Conservation (phyloP, 2,329 filamentous ascomycete genomes). For the Colletotrichum sp. region DNA sequence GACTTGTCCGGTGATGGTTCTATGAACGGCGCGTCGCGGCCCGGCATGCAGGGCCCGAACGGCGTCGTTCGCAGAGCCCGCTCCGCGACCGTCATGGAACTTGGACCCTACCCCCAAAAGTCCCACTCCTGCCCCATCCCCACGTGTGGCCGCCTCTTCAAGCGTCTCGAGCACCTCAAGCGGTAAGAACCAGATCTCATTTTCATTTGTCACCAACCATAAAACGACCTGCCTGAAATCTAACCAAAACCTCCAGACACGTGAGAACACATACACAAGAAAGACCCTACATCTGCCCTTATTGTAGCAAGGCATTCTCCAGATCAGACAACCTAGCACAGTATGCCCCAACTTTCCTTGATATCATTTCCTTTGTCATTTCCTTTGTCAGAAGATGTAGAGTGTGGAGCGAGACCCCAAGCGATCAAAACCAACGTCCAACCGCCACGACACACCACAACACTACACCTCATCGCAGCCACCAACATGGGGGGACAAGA, state of each 20-base stretch:
- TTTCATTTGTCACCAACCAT: constrained; percentile 38
- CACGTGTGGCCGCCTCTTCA: constrained; percentile 95
- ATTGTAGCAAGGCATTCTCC: constrained; percentile 99
- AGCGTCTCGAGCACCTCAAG: constrained; percentile 98
- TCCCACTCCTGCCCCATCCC: constrained; percentile 99
- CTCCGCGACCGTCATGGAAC: constrained; percentile 95
- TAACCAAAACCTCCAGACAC: constrained; percentile 72
- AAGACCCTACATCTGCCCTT: constrained; percentile 95
- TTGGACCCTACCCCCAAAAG: constrained; percentile 95
- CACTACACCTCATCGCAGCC: constrained; percentile 37
- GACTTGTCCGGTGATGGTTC: constrained; percentile 65
- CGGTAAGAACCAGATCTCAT: constrained; percentile 70
- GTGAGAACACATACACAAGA: constrained; percentile 99
- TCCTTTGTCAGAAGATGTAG: constrained; percentile 34
- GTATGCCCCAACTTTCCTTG: constrained; percentile 62
- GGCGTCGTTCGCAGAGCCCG: constrained; percentile 87
- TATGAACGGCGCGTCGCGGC: constrained; percentile 61
- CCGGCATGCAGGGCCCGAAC: constrained; percentile 73
- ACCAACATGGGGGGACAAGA: constrained; percentile 11
- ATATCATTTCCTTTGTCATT: constrained; percentile 36
- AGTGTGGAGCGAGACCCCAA: constrained; percentile 39
- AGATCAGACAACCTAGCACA: constrained; percentile 98
- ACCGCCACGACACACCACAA: constrained; percentile 36
- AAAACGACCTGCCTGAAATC: constrained; percentile 47
- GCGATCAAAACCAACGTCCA: constrained; percentile 29